Percentiles rank a stretch among this genome's conserved stretches.
These are phyloP conservation scores for Ganoderma resinaceum DNA, from an alignment of 1,284 basidiomycete species.

Conservation along the genomic window DNA sequence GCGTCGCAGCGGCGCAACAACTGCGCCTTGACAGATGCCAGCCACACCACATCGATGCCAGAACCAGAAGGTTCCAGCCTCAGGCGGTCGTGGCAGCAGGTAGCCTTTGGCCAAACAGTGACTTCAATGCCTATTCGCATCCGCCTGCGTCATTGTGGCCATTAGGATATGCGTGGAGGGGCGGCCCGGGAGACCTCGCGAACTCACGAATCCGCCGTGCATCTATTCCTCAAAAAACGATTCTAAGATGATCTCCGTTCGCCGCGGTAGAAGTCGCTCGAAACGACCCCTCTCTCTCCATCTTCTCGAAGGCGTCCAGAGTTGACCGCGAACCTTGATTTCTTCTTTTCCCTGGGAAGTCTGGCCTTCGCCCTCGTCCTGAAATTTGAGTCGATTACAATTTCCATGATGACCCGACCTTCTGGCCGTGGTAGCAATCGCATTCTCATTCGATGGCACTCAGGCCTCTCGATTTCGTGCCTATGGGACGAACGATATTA, in stretches of 20 bases:
- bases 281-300: neutral
- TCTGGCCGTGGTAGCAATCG: neutral
- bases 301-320: neutral
- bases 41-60: neutral
- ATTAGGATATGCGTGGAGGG: neutral
- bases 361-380: neutral
- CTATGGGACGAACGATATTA: neutral
- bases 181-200: neutral
- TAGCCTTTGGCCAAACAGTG: neutral
- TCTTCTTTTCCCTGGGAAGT: neutral
- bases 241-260: neutral
- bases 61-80: neutral
- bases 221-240: neutral
- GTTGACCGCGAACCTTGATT: neutral
- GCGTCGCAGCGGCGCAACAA: neutral
- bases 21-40: neutral
- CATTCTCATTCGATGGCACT: neutral
- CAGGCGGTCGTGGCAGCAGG: neutral
- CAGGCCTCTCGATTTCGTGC: neutral
- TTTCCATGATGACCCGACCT: neutral
- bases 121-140: neutral
- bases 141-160: neutral
- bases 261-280: neutral
- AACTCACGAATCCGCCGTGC: neutral
- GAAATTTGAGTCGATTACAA: neutral